Conservation (phyloP, 805 yeast species). For the Maudiozyma pseudohumilis region DNA sequence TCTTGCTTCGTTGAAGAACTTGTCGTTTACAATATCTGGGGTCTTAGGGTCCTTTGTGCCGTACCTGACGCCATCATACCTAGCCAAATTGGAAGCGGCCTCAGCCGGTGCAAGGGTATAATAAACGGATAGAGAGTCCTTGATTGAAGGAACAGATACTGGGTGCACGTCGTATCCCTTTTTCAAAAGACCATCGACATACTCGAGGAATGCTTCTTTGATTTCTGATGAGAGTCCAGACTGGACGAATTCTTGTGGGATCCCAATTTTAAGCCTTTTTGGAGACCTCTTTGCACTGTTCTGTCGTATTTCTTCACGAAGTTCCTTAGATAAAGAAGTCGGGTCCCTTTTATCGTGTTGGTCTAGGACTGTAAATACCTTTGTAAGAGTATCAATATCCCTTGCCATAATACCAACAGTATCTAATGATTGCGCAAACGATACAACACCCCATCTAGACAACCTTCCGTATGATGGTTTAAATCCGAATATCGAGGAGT, state of each 20-base stretch:
- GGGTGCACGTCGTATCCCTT: slow-evolving; percentile 45
- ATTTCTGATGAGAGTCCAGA: slow-evolving; percentile 43
- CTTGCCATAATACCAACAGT: slow-evolving; percentile 79
- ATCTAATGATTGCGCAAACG: slow-evolving; percentile 90
- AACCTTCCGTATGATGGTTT: slow-evolving; percentile 91
- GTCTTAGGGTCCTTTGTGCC: slow-evolving; percentile 40
- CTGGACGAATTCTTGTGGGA: slow-evolving; percentile 58
- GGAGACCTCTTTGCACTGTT: slow-evolving; percentile 7
- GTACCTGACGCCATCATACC: slow-evolving; percentile 85
- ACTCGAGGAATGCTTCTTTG: slow-evolving; percentile 36
- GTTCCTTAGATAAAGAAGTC: slow-evolving; percentile 40
- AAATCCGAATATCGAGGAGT: slow-evolving; percentile 74
- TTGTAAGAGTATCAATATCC: slow-evolving; percentile 34
- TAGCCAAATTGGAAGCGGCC: slow-evolving; percentile 82
- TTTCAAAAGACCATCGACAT: slow-evolving; percentile 36
- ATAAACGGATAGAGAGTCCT: slow-evolving; percentile 64
- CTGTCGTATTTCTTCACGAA: slow-evolving; percentile 24
- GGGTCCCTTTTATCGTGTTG: slow-evolving; percentile 67
- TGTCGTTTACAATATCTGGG: slow-evolving; percentile 29
- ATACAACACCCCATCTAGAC: slow-evolving; percentile 83
- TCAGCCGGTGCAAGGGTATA: slow-evolving; percentile 87
- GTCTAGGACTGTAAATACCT: slow-evolving; percentile 50
- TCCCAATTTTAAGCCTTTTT: slow-evolving; percentile 47
- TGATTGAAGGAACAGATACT: slow-evolving; percentile 63
- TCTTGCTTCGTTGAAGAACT: slow-evolving; percentile 52